Conservation (phyloP, 75 land plant genomes). For the Gnetum montanum region DNA sequence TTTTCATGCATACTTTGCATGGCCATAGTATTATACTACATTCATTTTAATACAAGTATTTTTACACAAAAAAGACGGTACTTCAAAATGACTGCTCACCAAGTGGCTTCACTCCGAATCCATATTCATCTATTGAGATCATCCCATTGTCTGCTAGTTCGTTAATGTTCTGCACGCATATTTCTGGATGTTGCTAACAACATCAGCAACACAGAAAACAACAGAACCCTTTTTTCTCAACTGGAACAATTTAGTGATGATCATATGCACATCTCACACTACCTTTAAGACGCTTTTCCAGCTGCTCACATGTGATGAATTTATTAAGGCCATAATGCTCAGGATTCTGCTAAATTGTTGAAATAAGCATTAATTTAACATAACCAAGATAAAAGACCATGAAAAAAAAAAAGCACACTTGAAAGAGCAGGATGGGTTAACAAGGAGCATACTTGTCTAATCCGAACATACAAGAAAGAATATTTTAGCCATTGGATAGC, state of each 20-base stretch:
- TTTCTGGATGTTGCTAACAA: too few species aligned
- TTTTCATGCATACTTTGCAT: too few species aligned
- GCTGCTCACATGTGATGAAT: conserved; percentile 37
- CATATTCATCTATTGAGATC: conserved; percentile 90
- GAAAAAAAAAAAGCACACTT: neutral
- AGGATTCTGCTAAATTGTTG: conserved; percentile 78
- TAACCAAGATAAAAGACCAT: too few species aligned
- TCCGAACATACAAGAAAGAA: conserved; percentile 92
- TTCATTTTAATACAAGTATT: too few species aligned
- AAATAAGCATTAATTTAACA: too few species aligned
- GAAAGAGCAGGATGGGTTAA: neutral
- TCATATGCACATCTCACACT: neutral
- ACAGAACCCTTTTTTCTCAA: neutral
- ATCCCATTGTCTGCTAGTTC: conserved; percentile 73
- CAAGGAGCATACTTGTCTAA: conserved; percentile 66
- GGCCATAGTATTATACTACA: too few species aligned
- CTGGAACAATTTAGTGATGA: neutral
- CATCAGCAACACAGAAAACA: conserved; percentile 2
- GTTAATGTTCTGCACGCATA: conserved; percentile 81
- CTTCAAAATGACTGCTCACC: too few species aligned
- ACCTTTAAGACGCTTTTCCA: conserved; percentile 90
- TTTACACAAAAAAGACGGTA: too few species aligned
- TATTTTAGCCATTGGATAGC: conserved; percentile 98
- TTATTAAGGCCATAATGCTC: conserved; percentile 64
- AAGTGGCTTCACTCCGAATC: conserved; percentile 75